Base-by-base conservation (phyloP, 208 protist species). In the Leishmania arabica region DNA sequence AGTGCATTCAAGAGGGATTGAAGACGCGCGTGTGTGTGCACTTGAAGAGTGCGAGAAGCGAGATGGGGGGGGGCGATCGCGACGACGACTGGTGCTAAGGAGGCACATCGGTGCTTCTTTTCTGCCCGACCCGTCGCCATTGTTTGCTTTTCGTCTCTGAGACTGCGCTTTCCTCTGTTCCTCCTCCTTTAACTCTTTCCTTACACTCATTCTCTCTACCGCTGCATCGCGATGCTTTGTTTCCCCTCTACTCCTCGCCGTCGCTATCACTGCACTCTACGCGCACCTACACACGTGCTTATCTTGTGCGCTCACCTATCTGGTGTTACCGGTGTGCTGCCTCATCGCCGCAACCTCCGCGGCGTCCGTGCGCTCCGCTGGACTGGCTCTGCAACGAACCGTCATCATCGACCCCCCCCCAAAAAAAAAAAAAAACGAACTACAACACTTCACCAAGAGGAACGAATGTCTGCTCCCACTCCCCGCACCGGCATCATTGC, bases 401-500 rank as follows among this genome's bases (percentile, higher is more conserved):
- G 19, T 21, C 21, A 66, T 49, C 49, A 78, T n/a, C 51, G 49
- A 42, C 24, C 8, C 0, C 49, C 19, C 6, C 65, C 3, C 3
- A 45, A 45, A 45, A 49, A 31, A 40, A 21, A 21, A 68, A 68
- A 68, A 68, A 31, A 27, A 42, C 42, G 0, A 34, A 34, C 64
- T 7, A 17, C 40, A 71, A 49, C 66, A 24, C 66, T 4, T 49
- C 74, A 21, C 31, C 19, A 34, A 78, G 45, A 78, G 74, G 60
- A 78, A 80, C 54, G 34, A 73, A 95, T 95, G 90, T 79, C 89
- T 72, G 89, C 90, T 45, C 93, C 93, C 53, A 88, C 91, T 40
- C 89, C 93, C 75, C 90, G 93, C 66, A 98, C 95, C 81, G 95
- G 95, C 88, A 96, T 98, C 75, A 98, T 96, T 77, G 95, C 93